Conservation (phyloP, 2,329 filamentous ascomycete species). For the Helotiales sp. region DNA sequence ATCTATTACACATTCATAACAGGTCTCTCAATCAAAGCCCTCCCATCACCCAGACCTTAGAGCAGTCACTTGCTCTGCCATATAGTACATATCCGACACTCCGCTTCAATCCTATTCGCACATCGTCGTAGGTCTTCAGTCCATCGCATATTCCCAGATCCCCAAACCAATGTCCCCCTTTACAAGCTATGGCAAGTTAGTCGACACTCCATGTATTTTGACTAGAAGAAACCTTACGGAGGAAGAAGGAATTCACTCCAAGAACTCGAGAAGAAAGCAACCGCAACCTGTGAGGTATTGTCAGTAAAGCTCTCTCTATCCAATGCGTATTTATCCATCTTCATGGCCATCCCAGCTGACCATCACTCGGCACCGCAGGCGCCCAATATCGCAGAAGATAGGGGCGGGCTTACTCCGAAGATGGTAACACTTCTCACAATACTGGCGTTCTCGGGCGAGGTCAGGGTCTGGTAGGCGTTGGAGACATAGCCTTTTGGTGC, state of each 20-base stretch:
- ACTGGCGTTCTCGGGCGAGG: slow-evolving; percentile 69
- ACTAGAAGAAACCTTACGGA: slow-evolving; percentile 54
- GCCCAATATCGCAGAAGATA: not conserved
- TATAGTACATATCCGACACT: slow-evolving; percentile 14
- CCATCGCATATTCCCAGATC: not conserved
- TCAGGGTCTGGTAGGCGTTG: slow-evolving; percentile 65
- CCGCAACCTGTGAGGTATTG: slow-evolving; percentile 57
- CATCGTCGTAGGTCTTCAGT: not conserved
- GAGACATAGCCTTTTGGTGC: slow-evolving; percentile 57
- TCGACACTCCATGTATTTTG: not conserved
- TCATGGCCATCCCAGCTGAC: not conserved
- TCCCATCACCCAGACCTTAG: not conserved
- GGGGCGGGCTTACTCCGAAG: slow-evolving; percentile 65
- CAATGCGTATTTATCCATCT: not conserved
- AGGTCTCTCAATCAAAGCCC: not conserved
- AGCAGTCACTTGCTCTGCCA: not conserved
- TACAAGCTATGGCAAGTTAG: slow-evolving; percentile 17
- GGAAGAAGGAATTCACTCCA: slow-evolving; percentile 71
- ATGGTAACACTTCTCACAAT: slow-evolving; percentile 70
- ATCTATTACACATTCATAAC: slow-evolving; percentile 16
- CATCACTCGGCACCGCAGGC: not conserved
- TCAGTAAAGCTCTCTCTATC: slow-evolving; percentile 22
- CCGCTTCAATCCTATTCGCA: slow-evolving; percentile 4
- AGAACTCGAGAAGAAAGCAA: slow-evolving; percentile 70
- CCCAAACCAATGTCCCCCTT: not conserved